Evolutionary conservation across 139 green algal genomes (phyloP), one percentile per base, ranked within the genome.

Genomic region (Spirogloea muscicola): DNA sequence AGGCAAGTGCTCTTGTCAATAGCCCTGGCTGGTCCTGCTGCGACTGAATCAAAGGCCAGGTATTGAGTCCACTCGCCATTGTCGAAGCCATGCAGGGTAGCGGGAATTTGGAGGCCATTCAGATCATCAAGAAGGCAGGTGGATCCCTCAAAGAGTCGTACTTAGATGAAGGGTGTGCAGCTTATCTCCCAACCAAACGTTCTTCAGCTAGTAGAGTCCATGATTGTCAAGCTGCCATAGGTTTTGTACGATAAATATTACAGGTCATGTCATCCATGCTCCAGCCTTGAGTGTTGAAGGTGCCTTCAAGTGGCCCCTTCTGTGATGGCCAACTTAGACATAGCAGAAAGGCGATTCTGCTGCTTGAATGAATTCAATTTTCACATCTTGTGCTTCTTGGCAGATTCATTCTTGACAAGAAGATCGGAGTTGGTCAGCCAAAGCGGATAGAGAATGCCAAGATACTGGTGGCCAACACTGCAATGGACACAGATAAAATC

Each of bases 401-500:
- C 55, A 77, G 69, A 16, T 99, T 96, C 88, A 98, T 99, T 64
- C 82, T 99, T 64, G 92, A 98, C 89, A 99, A 99, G 89, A 88
- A 88, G 49, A 96, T 97, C 43, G 93, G 94, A 31, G 90, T 98
- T 36, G 95, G 94, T 0, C 91, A 98, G 88, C 95, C 94, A 44
- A 94, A 94, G 76, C 82, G 91, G 42, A 89, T 98, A 25, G 90
- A 96, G 84, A 89, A 97, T 69, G 95, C 95, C 25, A 93, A 93
- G 48, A 96, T 99, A 76, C 79, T 99, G 67, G 59, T 99, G 6
- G 91, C 95, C 71, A 99, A 98, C 88, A 99, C 95, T 0, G 76
- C 94, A 42, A 99, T 99, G 95, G 95, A 99, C 86, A 97, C 92
- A 0, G 94, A 99, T 82, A 99, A 99, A 84, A 92, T 99, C 86